Evolutionary conservation across 2,329 filamentous ascomycete species (phyloP), one percentile per base, ranked within the genome.

Genomic region (Aspergillus ochraceus): DNA sequence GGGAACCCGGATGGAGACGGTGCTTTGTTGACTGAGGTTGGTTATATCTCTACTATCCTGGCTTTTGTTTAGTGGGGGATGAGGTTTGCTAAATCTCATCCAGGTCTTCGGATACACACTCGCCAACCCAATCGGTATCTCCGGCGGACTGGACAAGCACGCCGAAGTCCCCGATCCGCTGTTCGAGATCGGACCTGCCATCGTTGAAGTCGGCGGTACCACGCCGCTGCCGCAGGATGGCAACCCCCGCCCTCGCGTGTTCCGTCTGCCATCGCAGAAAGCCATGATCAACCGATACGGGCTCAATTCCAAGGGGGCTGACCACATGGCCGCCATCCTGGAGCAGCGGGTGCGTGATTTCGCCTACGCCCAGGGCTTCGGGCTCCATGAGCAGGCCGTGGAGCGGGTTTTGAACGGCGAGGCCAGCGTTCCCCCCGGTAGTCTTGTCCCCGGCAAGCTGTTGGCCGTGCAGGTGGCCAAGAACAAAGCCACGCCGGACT

Each of bases 241-340:
- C 8, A 99, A 99, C 77, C 88, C 90, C 0, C 89, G 87, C 67
- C 93, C 94, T 1, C 87, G 95, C 64, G 90, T 97, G 26, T 99
- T 97, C 79, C 87, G 95, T 22, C 79, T 98, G 6, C 89, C 91
- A 0, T 88, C 86, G 32, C 86, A 97, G 64, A 89, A 96, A 66
- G 92, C 91, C 17, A 83, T 99, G 74, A 91, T 99, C 75, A 99
- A 99, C 76, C 88, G 95, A 42, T 99, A 97, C 77, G 95, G 95
- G 0, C 86, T 99, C 69, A 98, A 98, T 79, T 96, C 91, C 12
- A 85, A 89, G 61, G 95, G 95, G 20, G 93, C 93, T 1, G 94
- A 97, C 71, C 86, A 89, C 68, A 90, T 98, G 78, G 93, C 94
- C 1, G 86, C 87, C 68, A 84, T 88, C 17, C 80, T 99, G 66